Evolutionary conservation across 139 green algal genomes (phyloP), one percentile per base, ranked within the genome.

Genomic region (Chlorella ohadii): DNA sequence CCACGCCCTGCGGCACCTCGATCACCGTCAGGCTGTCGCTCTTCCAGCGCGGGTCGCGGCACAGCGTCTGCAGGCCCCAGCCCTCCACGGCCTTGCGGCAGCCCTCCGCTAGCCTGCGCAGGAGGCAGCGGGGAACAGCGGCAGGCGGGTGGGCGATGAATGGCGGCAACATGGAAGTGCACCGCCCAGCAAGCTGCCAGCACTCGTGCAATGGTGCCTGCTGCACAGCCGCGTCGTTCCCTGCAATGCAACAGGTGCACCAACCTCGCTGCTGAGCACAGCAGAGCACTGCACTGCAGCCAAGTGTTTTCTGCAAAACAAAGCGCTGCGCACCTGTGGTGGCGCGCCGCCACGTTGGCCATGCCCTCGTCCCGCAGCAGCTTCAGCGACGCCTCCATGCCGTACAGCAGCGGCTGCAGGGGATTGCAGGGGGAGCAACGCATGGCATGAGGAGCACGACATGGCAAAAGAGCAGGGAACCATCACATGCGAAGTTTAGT

Each of bases 1-100:
- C 95, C 11, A 99, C 87, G 25, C 94, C 94, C 67, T 90, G 79
- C 19, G 97, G 97, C 31, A 90, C 88, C 91, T 98, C 89, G 15
- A 99, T 89, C 19, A 99, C 97, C 12, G 97, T 99, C 56, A 99
- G 91, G 17, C 92, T 95, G 91, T 99, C 95, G 63, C 86, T 95
- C 63, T 94, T 84, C 94, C 96, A 98, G 77, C 98, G 67, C 0
- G 90, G 88, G 63, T 97, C 84, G 83, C 96, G 96, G 87, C 97
- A 99, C 39, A 99, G 91, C 84, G 96, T 92, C 88, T 98, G 83
- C 74, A 99, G 86, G 39, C 96, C 97, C 96, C 96, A 99, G 17
- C 91, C 97, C 38, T 90, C 90, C 6, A 97, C 96, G 3, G 96
- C 97, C 31, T 87, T 88, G 25, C 97, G 89, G 9, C 91, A 94